These are phyloP conservation scores for Plasmodium reichenowi DNA, from an alignment of 169 alveolate genomes.

Conservation along the genomic window DNA sequence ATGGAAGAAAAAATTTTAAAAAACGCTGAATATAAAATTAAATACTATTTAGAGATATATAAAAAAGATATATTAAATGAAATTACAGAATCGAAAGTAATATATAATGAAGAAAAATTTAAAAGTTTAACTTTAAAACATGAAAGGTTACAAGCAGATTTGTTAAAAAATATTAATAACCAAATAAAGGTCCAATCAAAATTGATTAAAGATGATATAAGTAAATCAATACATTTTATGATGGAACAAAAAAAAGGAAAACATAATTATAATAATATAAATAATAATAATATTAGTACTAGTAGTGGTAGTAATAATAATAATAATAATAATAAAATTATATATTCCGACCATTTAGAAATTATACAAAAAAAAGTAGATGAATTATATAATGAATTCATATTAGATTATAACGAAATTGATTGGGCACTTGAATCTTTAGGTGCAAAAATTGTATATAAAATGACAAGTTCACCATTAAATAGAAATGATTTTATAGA, in stretches of 20 bases:
- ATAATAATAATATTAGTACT: not conserved
- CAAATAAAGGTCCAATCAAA: constrained; percentile 65
- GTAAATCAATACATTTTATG: constrained; percentile 14
- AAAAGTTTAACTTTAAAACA: constrained; percentile 34
- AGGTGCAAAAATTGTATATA: constrained; percentile 75
- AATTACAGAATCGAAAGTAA: constrained; percentile 62
- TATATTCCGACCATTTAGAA: constrained; percentile 17
- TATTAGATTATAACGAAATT: constrained; percentile 71
- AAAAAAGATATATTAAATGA: constrained; percentile 72
- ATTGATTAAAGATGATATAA: constrained; percentile 58
- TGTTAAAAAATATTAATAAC: constrained; percentile 38
- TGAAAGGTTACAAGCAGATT: constrained; percentile 41
- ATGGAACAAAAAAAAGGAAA: constrained; percentile 41
- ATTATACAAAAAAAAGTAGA: constrained; percentile 64
- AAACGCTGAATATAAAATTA: constrained; percentile 52
- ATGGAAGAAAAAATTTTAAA: constrained; percentile 44
- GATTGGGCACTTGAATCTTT: constrained; percentile 77
- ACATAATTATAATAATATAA: not conserved
- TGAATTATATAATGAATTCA: constrained; percentile 70
- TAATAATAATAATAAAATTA: not conserved
- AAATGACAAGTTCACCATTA: constrained; percentile 76
- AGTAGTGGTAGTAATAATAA: not conserved
- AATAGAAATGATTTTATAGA: constrained; percentile 70
- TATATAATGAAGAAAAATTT: constrained; percentile 68
- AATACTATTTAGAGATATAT: constrained; percentile 69